Evolutionary conservation across 2,329 filamentous ascomycete species (phyloP), one percentile per base, ranked within the genome.

Genomic region (Microascus cirrosus): DNA sequence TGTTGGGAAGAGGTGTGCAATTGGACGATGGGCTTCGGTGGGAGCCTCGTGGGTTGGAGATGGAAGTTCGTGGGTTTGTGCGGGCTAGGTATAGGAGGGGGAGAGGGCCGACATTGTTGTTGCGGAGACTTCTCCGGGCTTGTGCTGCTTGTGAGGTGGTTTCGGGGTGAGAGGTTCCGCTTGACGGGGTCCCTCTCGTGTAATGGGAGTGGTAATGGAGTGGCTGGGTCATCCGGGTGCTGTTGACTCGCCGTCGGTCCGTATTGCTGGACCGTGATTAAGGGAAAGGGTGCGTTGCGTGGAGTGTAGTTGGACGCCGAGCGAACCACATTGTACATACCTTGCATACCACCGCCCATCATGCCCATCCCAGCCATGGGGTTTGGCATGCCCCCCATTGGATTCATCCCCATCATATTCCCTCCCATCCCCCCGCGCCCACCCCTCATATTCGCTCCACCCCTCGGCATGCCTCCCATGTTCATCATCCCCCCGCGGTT

Each of bases 391-490:
- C 45, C 53, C 56, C 68, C 65, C 68, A 73, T 71, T 10, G 61
- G 67, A 20, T 62, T 66, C 74, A 79, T 76, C 50, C 69, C 70
- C 58, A 59, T 73, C 71, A 79, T 78, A 11, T 77, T 78, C 20
- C 77, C 79, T 81, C 87, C 77, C 45, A 50, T 50, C n/a, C 45
- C 45, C 20, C 45, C 45, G 48, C 80, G 76, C 50, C 77, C 73
- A 42, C 74, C 73, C 53, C 69, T 71, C 63, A 81, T 81, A 59
- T 77, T 79, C 62, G 78, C 77, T 32, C 78, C 77, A 53, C 77
- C 77, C 48, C 70, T 64, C 73, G 76, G 75, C 32, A 69, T 70
- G 22, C 70, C 71, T 12, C 57, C 57, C 58, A 35, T 67, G 54
- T 62, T 68, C 70, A 70, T 74, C 64, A 82, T 74, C 61, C 72